Conservation (phyloP, 805 yeast genomes). For the Suhomyces sp. region DNA sequence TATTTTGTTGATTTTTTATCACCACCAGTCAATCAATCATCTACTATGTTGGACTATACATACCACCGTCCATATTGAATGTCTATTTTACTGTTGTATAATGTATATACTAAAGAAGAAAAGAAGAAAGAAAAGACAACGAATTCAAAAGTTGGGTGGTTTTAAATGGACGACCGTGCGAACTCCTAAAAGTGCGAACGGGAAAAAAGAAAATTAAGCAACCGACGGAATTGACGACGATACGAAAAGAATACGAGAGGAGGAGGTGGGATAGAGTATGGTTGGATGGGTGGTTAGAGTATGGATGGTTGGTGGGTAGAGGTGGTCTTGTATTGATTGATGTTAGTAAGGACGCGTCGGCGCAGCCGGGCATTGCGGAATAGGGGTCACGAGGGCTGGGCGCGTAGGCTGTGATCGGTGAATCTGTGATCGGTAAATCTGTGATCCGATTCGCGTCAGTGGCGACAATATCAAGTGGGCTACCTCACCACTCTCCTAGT, state of each 20-base stretch:
- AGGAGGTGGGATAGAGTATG: too few species aligned
- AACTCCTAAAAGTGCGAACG: slow-evolving; percentile 4
- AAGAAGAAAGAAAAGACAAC: slow-evolving; percentile 17
- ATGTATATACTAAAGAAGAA: slow-evolving; percentile 17
- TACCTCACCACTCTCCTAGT: too few species aligned
- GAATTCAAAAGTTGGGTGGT: slow-evolving; percentile 3
- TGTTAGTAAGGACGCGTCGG: not conserved
- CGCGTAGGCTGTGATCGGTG: not conserved
- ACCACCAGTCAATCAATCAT: slow-evolving; percentile 6
- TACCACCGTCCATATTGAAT: slow-evolving; percentile 59
- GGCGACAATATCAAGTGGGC: too few species aligned
- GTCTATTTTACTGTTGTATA: slow-evolving; percentile 15
- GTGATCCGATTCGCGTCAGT: too few species aligned
- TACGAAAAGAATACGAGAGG: not conserved
- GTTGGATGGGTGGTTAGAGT: too few species aligned
- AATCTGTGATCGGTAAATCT: too few species aligned
- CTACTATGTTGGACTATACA: slow-evolving; percentile 24
- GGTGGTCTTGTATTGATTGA: too few species aligned
- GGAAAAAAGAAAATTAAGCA: slow-evolving; percentile 8
- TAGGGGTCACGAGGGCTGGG: not conserved
- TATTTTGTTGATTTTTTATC: too few species aligned
- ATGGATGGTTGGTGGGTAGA: too few species aligned
- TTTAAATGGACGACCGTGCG: slow-evolving; percentile 7
- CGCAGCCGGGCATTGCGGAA: not conserved
- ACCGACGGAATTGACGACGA: not conserved